Conservation (phyloP, 768 basidiomycete species). For the Termitomyces sp. region DNA sequence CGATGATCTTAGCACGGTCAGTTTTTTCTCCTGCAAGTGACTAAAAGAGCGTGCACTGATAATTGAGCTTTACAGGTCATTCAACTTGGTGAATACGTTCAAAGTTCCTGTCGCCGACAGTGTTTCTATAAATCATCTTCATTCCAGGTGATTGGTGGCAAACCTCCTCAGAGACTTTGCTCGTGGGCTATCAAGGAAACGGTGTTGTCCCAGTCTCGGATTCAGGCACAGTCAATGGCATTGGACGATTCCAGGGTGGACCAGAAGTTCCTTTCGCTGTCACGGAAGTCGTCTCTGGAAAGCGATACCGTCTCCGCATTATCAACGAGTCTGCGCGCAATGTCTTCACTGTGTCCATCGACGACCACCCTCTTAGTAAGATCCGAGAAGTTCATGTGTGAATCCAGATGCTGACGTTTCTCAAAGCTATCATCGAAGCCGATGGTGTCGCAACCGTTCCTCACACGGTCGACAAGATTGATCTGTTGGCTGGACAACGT, state of each 20-base stretch:
- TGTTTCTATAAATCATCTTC: slow-evolving; percentile 18
- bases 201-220: slow-evolving; percentile 28
- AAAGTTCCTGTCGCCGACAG: slow-evolving; percentile 7
- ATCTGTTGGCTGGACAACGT: slow-evolving; percentile 46
- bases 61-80: slow-evolving; percentile 5
- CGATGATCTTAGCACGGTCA: slow-evolving; percentile 12
- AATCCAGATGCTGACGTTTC: not conserved
- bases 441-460: slow-evolving; percentile 33
- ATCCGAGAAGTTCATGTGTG: too few species aligned
- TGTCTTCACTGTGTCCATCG: slow-evolving; percentile 28
- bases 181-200: slow-evolving; percentile 20
- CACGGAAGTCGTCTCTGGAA: slow-evolving; percentile 29
- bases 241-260: slow-evolving; percentile 35
- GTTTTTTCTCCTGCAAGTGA: not conserved
- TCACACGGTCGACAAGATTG: slow-evolving; percentile 32
- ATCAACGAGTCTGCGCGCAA: slow-evolving; percentile 40
- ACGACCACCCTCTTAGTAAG: slow-evolving; percentile 26
- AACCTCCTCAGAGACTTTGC: slow-evolving; percentile 18
- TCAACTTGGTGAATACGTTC: slow-evolving; percentile 15
- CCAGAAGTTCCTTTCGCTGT: slow-evolving; percentile 32
- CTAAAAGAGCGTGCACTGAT: not conserved
- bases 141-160: slow-evolving; percentile 41
- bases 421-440: slow-evolving; percentile 30
- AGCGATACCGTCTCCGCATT: slow-evolving; percentile 47
- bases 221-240: slow-evolving; percentile 42